Percentiles rank a stretch among this genome's conserved stretches.
Evolutionary conservation across 2,329 filamentous ascomycete species (phyloP).

Genomic region (Daldinia sp.): DNA sequence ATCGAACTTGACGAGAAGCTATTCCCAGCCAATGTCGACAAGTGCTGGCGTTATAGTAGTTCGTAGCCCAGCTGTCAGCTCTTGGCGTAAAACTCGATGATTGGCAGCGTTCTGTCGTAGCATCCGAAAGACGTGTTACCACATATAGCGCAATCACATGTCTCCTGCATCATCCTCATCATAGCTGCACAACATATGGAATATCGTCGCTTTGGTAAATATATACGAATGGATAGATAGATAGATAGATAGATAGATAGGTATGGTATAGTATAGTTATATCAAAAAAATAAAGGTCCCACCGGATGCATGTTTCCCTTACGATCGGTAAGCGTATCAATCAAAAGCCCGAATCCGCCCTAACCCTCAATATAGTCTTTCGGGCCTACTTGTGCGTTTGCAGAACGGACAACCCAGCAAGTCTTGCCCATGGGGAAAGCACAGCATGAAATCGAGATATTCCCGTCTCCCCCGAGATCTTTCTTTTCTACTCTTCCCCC

Average conservation of each 20-base stretch:
- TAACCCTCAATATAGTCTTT: conserved; percentile 31
- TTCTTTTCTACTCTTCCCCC: background rate
- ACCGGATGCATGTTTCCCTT: conserved; percentile 18
- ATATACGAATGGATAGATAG: conserved; percentile 8
- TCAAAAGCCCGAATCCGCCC: conserved; percentile 23
- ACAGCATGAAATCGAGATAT: conserved; percentile 13
- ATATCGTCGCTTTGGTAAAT: conserved; percentile 7
- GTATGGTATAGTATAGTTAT: conserved; percentile 5
- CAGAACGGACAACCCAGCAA: conserved; percentile 4
- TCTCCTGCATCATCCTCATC: conserved; percentile 17
- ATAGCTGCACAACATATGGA: conserved; percentile 28
- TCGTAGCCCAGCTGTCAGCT: conserved; percentile 12
- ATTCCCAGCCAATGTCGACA: conserved; percentile 31
- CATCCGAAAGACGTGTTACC: conserved; percentile 29
- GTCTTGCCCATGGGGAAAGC: conserved; percentile 32
- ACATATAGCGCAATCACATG: conserved; percentile 33
- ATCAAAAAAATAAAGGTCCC: conserved; percentile 7
- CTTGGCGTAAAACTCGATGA: background rate
- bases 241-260: background rate
- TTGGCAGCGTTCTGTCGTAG: conserved; percentile 20
- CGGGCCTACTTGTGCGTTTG: conserved; percentile 34
- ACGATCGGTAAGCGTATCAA: conserved; percentile 27
- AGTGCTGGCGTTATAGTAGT: conserved; percentile 11
- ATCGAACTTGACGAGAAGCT: conserved; percentile 13
- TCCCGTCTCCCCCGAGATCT: conserved; percentile 19